A percentile compares a stretch with the other conserved stretches of the same genome.
Conservation (phyloP, 75 land plant genomes). For the Ceratopteris richardii region DNA sequence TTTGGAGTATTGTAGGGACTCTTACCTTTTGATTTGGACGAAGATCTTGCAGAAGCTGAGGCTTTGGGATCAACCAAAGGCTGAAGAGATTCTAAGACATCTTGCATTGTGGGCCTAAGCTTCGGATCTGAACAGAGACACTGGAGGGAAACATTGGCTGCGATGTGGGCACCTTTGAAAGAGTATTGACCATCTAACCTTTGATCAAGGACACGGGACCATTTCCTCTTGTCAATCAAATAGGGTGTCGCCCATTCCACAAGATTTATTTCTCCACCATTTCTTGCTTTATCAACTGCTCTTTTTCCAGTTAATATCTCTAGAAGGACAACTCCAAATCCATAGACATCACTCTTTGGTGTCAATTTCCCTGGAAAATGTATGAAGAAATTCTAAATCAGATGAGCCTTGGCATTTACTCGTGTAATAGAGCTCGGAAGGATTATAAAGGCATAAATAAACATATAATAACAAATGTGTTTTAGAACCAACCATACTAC, state of each 20-base stretch:
- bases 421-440: too few relatives aligned
- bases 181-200: conserved; percentile 42
- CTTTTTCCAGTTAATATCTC: conserved; percentile 39
- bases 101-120: conserved; percentile 31
- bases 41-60: too few relatives aligned
- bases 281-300: conserved; percentile 27
- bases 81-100: conserved; percentile 30
- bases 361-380: conserved; percentile 31
- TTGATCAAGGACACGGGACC: conserved; percentile 32
- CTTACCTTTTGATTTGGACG: too few relatives aligned
- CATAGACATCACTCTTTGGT: conserved; percentile 47
- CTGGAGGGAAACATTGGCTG: conserved; percentile 23
- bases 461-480: too few relatives aligned
- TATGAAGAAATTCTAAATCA: too few relatives aligned
- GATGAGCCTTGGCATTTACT: too few relatives aligned
- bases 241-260: conserved; percentile 45
- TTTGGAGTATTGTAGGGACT: too few relatives aligned
- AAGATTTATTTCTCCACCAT: conserved; percentile 31
- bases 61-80: conserved; percentile 18
- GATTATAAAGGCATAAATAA: too few relatives aligned
- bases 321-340: conserved; percentile 49
- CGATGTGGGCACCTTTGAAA: conserved; percentile 24
- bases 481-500: too few relatives aligned
- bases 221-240: conserved; percentile 27
- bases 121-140: conserved; percentile 32